Percentiles rank a stretch among this genome's conserved stretches.
phyloP scores from a whole-genome alignment of 805 yeast genomes.

The Saturnispora galanensis region DNA sequence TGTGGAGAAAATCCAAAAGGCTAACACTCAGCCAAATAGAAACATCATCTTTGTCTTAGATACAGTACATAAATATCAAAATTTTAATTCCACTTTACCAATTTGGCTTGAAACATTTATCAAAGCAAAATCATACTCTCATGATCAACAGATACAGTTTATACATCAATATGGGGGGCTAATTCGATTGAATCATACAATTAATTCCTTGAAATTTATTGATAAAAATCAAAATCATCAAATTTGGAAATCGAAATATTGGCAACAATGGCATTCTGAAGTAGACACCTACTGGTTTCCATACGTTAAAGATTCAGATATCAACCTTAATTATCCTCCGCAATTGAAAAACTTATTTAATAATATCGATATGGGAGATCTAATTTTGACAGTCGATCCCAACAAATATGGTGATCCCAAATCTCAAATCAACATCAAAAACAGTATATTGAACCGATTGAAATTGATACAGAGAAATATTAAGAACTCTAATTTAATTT shows the following conservation, averaged over 20 bases:
- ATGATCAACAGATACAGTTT: neutral
- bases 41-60: neutral
- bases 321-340: neutral
- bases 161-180: slow-evolving; percentile 2
- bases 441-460: neutral
- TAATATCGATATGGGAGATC: neutral
- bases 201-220: slow-evolving; percentile 3
- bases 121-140: neutral
- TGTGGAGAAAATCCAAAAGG: neutral
- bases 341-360: neutral
- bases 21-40: slow-evolving; percentile 4
- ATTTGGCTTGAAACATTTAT: neutral
- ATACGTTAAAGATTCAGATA: neutral
- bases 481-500: neutral
- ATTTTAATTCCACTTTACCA: neutral
- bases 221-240: neutral
- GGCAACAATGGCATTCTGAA: neutral
- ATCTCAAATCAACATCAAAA: slow-evolving; percentile 1
- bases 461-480: neutral
- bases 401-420: slow-evolving; percentile 1
- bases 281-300: neutral
- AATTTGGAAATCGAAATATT: slow-evolving; percentile 1
- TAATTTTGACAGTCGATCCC: slow-evolving; percentile 1
- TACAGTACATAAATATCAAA: neutral
- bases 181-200: neutral